Percentiles rank a stretch among this genome's conserved stretches.
phyloP scores from a whole-genome alignment of 176 grass and related monocot genomes.

The Oryza meridionalis region DNA sequence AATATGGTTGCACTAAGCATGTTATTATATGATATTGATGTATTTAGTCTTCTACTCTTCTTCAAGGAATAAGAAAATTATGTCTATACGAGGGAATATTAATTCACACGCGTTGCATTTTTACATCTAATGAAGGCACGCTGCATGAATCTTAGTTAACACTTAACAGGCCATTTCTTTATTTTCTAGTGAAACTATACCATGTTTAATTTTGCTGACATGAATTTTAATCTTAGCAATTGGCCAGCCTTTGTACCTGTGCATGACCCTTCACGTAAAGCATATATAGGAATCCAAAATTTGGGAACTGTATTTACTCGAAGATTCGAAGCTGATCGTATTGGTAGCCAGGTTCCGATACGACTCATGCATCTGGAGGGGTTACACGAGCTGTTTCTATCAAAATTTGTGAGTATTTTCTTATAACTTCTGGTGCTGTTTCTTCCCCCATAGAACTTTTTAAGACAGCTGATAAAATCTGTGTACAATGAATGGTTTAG shows the following conservation, averaged over 20 bases:
- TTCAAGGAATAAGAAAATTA: constrained; percentile 1
- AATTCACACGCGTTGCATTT: constrained; percentile 15
- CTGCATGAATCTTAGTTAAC: constrained; percentile 27
- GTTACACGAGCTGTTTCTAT: constrained; percentile 92
- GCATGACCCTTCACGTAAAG: constrained; percentile 92
- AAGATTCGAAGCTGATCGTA: constrained; percentile 96
- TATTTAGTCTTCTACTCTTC: neutral
- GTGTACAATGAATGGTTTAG: neutral
- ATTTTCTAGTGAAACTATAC: neutral
- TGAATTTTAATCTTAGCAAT: constrained; percentile 66
- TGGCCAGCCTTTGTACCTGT: constrained; percentile 97
- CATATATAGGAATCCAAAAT: constrained; percentile 97
- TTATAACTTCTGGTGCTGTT: constrained; percentile 3
- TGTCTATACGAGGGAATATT: neutral
- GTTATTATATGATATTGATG: neutral
- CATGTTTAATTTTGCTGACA: constrained; percentile 29
- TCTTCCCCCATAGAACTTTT: constrained; percentile 19
- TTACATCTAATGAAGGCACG: constrained; percentile 1
- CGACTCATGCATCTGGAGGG: constrained; percentile 96
- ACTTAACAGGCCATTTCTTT: neutral
- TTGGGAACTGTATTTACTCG: constrained; percentile 88
- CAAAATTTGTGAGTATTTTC: constrained; percentile 89
- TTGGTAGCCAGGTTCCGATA: constrained; percentile 94
- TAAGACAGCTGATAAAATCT: neutral
- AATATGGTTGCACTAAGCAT: neutral